Conservation (phyloP, 192 early-diverging fungal genomes). For the Dissophora globulifera region DNA sequence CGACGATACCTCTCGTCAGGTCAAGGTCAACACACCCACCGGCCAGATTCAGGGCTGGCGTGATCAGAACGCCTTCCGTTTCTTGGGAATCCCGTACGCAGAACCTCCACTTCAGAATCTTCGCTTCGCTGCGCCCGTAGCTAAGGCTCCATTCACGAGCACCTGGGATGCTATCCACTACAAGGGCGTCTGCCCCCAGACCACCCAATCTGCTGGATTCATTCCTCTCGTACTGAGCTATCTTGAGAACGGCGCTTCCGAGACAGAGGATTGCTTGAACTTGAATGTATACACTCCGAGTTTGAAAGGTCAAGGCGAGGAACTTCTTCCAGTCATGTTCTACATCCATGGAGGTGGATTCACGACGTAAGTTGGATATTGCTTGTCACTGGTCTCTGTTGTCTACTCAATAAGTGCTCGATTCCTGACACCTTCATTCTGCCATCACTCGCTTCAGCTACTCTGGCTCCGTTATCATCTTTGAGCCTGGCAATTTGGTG, state of each 20-base stretch:
- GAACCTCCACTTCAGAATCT: constrained; percentile 50
- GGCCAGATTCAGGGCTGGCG: constrained; percentile 41
- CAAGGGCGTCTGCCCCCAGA: constrained; percentile 39
- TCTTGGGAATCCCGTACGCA: constrained; percentile 64
- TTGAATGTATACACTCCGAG: constrained; percentile 65
- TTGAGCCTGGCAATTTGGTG: constrained; percentile 47
- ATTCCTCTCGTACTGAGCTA: constrained; percentile 19
- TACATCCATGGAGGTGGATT: constrained; percentile 71
- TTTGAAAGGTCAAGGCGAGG: constrained; percentile 16
- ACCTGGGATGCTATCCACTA: constrained; percentile 43
- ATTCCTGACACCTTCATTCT: no score
- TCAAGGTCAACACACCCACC: constrained; percentile 45
- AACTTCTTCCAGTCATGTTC: constrained; percentile 66
- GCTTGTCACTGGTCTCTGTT: no score
- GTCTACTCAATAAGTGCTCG: not conserved
- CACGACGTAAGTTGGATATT: constrained; percentile 46
- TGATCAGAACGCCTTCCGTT: constrained; percentile 37
- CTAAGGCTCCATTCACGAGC: constrained; percentile 23
- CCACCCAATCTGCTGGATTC: constrained; percentile 35
- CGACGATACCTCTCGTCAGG: constrained; percentile 45
- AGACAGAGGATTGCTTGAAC: constrained; percentile 65
- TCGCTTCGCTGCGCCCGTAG: constrained; percentile 59
- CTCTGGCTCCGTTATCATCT: constrained; percentile 19
- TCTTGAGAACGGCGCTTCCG: constrained; percentile 31
- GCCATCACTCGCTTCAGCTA: constrained; percentile 1